Conservation (phyloP, 2,329 filamentous ascomycete genomes). For the Clarireedia sp. region DNA sequence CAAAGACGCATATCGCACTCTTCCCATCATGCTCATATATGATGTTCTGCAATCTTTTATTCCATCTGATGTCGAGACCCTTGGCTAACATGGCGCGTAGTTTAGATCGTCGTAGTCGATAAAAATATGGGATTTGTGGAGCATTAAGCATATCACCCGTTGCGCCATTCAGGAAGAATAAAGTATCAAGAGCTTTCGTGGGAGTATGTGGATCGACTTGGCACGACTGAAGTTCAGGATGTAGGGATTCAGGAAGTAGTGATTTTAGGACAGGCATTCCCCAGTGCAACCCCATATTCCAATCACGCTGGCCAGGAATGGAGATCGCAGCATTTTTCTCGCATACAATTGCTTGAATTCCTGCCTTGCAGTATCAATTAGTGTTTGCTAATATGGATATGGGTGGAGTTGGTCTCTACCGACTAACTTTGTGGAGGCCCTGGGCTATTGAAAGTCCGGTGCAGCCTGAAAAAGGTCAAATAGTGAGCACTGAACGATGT, state of each 20-base stretch:
- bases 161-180: conserved; percentile 30
- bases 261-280: conserved; percentile 27
- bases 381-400: neutral
- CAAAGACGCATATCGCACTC: conserved; percentile 28
- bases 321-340: conserved; percentile 22
- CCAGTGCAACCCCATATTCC: conserved; percentile 33
- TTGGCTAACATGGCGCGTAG: conserved; percentile 31
- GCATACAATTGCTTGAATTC: conserved; percentile 19
- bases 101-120: conserved; percentile 31
- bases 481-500: neutral
- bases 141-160: conserved; percentile 26
- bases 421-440: conserved; percentile 32
- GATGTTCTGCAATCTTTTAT: conserved; percentile 33
- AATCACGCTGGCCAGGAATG: conserved; percentile 27
- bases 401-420: neutral
- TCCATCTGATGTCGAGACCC: conserved; percentile 31
- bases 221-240: conserved; percentile 23
- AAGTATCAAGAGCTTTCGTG: conserved; percentile 25
- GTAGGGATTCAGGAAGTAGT: conserved; percentile 26
- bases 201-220: conserved; percentile 28
- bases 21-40: conserved; percentile 22
- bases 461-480: conserved; percentile 26
- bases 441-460: conserved; percentile 36
- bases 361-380: conserved; percentile 8
- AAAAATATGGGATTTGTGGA: conserved; percentile 26